Conservation (phyloP, 768 basidiomycete species). For the Mycena latifolia region DNA sequence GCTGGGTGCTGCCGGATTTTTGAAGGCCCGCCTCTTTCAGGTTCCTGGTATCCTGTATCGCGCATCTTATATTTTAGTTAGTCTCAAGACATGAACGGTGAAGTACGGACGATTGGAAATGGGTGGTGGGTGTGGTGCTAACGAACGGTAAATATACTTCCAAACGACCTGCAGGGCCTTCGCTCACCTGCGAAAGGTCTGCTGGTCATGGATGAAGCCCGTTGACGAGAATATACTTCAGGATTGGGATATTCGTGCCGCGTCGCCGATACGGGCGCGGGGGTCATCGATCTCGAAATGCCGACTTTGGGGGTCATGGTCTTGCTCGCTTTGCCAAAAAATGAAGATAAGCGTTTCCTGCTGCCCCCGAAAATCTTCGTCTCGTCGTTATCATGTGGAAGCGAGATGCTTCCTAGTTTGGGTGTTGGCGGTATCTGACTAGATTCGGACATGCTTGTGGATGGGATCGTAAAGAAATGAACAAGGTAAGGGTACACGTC, state of each 20-base stretch:
- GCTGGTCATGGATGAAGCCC: constrained; percentile 31
- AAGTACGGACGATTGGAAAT: constrained; percentile 10
- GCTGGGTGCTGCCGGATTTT: constrained; percentile 26
- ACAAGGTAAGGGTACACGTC: constrained; percentile 17
- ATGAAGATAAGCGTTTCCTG: constrained; percentile 31
- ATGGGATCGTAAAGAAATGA: constrained; percentile 29
- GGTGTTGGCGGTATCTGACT: constrained; percentile 34
- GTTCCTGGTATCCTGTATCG: constrained; percentile 8
- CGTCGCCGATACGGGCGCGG: constrained; percentile 29
- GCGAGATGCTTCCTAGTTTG: constrained; percentile 36
- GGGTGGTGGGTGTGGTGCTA: constrained; percentile 3
- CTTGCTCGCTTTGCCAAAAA: constrained; percentile 26
- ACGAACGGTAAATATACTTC: not conserved
- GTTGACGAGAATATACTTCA: constrained; percentile 22
- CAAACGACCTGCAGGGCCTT: not conserved
- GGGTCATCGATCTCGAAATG: constrained; percentile 33
- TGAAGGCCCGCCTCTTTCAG: constrained; percentile 28
- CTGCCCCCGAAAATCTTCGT: constrained; percentile 31
- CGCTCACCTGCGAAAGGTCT: constrained; percentile 14
- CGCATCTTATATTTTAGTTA: not conserved
- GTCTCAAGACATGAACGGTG: not conserved
- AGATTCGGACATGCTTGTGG: constrained; percentile 34
- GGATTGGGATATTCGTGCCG: constrained; percentile 13
- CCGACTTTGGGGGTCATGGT: constrained; percentile 12
- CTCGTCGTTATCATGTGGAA: constrained; percentile 31